A percentile compares a stretch with the other conserved stretches of the same genome.
These are phyloP conservation scores for Fusarium sp. DNA, from an alignment of 2,329 filamentous ascomycete species.

Conservation along the genomic window DNA sequence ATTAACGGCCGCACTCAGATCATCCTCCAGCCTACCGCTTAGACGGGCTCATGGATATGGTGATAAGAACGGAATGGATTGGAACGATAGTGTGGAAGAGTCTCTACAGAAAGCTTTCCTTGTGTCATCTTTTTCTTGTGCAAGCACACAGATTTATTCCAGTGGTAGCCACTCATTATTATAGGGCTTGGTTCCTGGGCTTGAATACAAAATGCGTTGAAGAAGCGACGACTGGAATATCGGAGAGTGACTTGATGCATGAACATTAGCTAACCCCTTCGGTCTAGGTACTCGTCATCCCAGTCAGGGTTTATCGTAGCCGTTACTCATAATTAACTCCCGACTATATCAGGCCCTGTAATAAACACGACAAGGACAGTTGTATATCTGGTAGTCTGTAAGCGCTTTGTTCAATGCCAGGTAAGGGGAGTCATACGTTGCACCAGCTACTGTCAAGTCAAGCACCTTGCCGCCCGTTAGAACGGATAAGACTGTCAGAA, in stretches of 20 bases:
- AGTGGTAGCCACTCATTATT: background rate
- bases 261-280: background rate
- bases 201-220: background rate
- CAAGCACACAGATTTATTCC: background rate
- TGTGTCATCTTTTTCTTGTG: background rate
- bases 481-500: too few species aligned
- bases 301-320: too few species aligned
- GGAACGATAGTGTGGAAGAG: background rate
- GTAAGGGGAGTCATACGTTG: too few species aligned
- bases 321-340: too few species aligned
- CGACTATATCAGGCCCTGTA: too few species aligned
- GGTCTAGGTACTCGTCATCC: too few species aligned
- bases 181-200: background rate
- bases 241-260: background rate
- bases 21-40: slow-evolving; percentile 6
- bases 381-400: too few species aligned
- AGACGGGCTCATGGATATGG: background rate
- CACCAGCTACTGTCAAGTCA: too few species aligned
- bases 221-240: background rate
- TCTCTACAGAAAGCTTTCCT: background rate
- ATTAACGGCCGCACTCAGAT: slow-evolving; percentile 16
- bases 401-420: too few species aligned
- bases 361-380: too few species aligned
- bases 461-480: too few species aligned
- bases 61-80: background rate